These are phyloP conservation scores for Kurtzmaniella cleridarum DNA, from an alignment of 805 yeast species.

Conservation along the genomic window DNA sequence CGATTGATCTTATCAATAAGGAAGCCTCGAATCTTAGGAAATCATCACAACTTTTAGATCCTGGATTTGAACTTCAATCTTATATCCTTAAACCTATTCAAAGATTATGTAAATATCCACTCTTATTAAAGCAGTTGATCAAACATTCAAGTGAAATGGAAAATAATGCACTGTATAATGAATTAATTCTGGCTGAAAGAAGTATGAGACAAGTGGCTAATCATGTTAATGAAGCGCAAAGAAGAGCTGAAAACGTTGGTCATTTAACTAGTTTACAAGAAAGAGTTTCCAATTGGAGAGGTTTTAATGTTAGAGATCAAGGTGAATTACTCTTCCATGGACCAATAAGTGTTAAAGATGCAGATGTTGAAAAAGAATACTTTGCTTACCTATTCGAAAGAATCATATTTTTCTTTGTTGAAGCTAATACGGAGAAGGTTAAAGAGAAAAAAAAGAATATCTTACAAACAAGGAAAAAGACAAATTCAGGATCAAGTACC, in stretches of 20 bases:
- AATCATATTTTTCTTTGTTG: conserved; percentile 46
- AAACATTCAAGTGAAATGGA: conserved; percentile 50
- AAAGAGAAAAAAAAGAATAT: conserved; percentile 32
- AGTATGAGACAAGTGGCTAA: conserved; percentile 81
- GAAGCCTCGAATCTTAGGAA: conserved; percentile 54
- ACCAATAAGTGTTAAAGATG: conserved; percentile 61
- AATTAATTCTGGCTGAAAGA: conserved; percentile 62
- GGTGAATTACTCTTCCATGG: conserved; percentile 83
- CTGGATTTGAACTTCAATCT: conserved; percentile 84
- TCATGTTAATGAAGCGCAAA: conserved; percentile 87
- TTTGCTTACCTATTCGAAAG: conserved; percentile 82
- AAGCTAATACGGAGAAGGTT: conserved; percentile 17
- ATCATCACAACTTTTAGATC: conserved; percentile 61
- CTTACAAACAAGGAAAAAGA: conserved; percentile 46
- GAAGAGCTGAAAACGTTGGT: conserved; percentile 82
- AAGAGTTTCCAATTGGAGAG: conserved; percentile 88
- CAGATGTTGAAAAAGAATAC: conserved; percentile 76
- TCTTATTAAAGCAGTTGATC: conserved; percentile 68
- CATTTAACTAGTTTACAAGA: conserved; percentile 62
- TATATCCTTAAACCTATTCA: conserved; percentile 92
- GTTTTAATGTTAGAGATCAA: conserved; percentile 69
- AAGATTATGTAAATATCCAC: conserved; percentile 91
- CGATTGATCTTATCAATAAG: conserved; percentile 70
- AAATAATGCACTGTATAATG: conserved; percentile 43
- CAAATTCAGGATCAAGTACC: conserved; percentile 20